Evolutionary conservation across 768 basidiomycete genomes (phyloP).

Genomic region (Paxillus rubicundulus): DNA sequence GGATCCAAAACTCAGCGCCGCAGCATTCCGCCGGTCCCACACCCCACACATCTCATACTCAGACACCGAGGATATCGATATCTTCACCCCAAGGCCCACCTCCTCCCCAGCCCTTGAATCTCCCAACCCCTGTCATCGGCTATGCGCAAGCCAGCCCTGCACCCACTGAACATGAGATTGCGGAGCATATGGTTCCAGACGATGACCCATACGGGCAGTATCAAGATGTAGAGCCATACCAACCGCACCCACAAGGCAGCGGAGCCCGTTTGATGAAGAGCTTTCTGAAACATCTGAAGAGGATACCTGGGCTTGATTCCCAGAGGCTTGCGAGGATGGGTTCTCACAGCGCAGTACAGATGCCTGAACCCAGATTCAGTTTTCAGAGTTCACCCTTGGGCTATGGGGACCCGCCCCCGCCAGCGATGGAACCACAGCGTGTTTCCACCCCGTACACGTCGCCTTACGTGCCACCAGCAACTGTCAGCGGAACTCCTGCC

Average conservation of each 20-base stretch:
- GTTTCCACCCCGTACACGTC: slow-evolving; percentile 16
- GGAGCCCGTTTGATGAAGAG: slow-evolving; percentile 24
- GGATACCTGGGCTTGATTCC: slow-evolving; percentile 20
- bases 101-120: slow-evolving; percentile 10
- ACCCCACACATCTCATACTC: slow-evolving; percentile 7
- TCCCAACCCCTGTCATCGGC: slow-evolving; percentile 11
- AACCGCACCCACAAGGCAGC: slow-evolving; percentile 5
- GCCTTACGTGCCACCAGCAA: slow-evolving; percentile 9
- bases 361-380: neutral
- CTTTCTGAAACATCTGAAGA: slow-evolving; percentile 35
- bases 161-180: slow-evolving; percentile 19
- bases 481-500: neutral
- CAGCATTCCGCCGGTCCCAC: slow-evolving; percentile 10
- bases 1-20: slow-evolving; percentile 15
- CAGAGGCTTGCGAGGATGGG: slow-evolving; percentile 3
- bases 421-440: slow-evolving; percentile 20
- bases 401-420: slow-evolving; percentile 14
- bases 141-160: slow-evolving; percentile 18
- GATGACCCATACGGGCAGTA: slow-evolving; percentile 7
- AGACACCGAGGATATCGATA: slow-evolving; percentile 4
- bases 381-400: slow-evolving; percentile 8
- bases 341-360: slow-evolving; percentile 1
- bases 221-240: slow-evolving; percentile 4
- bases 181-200: slow-evolving; percentile 30
- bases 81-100: slow-evolving; percentile 5